Evolutionary conservation across 345 rosid genomes (phyloP), one percentile per base, ranked within the genome.

Genomic region (Populus alba): DNA sequence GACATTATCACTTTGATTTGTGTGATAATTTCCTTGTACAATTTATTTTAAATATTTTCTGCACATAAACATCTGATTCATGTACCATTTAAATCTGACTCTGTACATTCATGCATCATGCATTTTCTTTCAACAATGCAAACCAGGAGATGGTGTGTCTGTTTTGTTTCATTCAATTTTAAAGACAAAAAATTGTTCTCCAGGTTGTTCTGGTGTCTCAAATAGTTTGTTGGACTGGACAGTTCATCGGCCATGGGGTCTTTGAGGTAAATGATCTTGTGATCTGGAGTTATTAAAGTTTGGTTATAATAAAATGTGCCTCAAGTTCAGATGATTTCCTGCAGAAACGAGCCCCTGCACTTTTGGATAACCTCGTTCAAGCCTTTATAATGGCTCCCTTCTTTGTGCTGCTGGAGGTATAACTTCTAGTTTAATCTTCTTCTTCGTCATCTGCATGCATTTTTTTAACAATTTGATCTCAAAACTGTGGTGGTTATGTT

Each of bases 261-360:
- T 91, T 84, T 66, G 94, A 89, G 90, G 94, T 89, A 72, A 73
- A 43, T 66, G 18, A 8, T 82, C 77, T 41, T 72, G 13, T 59
- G 23, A 18, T 35, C 70, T 37, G 45, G 12, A 29, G 16, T 37
- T 37, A 4, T 18, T 67, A 38, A 18, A 67, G n/a, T 67, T 35
- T 20, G 31, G 45, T 59, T 62, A 45, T 59, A 29, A 59, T 33
- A 61, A 8, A 51, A 43, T 73, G 66, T 73, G 71, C 49, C 62
- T 79, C 45, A 74, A 29, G 38, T 74, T 68, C 73, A 71, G 53
- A 70, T 29, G 9, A 45, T 68, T 39, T 65, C 27, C 61, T 79
- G 77, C 90, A 88, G 91, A 88, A 83, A 81, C 88, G 91, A 82
- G 92, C 92, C 17, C 94, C 94, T 0, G 90, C 94, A 45, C 88